Percentiles rank a stretch among this genome's conserved stretches.
phyloP scores from a whole-genome alignment of 805 yeast species.

The Sugiyamaella floridensis region DNA sequence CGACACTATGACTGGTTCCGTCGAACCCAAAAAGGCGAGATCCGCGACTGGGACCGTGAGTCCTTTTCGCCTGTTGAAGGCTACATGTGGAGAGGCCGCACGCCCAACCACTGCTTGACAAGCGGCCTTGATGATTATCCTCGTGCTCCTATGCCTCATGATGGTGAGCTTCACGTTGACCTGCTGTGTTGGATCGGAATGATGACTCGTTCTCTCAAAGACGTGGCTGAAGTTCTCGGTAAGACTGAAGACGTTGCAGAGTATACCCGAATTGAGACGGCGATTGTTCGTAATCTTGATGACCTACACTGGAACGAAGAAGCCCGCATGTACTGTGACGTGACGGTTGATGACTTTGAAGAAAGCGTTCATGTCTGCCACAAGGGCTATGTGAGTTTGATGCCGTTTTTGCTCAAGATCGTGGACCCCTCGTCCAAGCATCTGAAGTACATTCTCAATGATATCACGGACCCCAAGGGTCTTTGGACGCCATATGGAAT shows the following conservation, averaged over 20 bases:
- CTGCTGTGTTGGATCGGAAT: conserved; percentile 88
- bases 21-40: conserved; percentile 67
- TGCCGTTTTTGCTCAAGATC: conserved; percentile 76
- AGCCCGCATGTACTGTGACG: conserved; percentile 70
- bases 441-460: conserved; percentile 46
- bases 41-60: conserved; percentile 62
- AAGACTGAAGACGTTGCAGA: conserved; percentile 49
- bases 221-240: conserved; percentile 59
- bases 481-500: conserved; percentile 77
- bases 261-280: conserved; percentile 47
- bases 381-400: conserved; percentile 77
- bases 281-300: conserved; percentile 59
- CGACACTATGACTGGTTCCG: conserved; percentile 83
- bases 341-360: conserved; percentile 67
- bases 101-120: conserved; percentile 76
- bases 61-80: conserved; percentile 49
- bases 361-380: conserved; percentile 67
- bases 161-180: conserved; percentile 87
- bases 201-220: conserved; percentile 76
- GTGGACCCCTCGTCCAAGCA: conserved; percentile 40
- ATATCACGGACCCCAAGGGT: conserved; percentile 61
- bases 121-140: conserved; percentile 97
- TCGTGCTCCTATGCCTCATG: conserved; percentile 69
- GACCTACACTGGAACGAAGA: conserved; percentile 73
- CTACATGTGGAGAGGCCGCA: conserved; percentile 91